phyloP scores from a whole-genome alignment of 2,329 filamentous ascomycete genomes.

The Ophiosphaerella narmari region DNA sequence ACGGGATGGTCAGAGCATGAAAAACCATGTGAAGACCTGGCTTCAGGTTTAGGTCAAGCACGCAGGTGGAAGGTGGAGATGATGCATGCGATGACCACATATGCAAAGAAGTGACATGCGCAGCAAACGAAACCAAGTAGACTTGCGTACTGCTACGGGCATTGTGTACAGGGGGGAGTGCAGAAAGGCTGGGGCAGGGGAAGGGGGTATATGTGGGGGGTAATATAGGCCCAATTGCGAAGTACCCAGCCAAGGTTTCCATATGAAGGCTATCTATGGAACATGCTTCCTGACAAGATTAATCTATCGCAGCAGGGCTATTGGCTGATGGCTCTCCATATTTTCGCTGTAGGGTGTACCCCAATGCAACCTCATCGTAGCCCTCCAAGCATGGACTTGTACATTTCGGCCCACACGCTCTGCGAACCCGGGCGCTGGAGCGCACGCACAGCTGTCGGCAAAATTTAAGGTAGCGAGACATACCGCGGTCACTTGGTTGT shows the following conservation, averaged over 20 bases:
- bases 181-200: constrained; percentile 15
- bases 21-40: constrained; percentile 4
- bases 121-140: constrained; percentile 5
- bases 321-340: constrained; percentile 9
- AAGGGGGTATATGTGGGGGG: constrained; percentile 35
- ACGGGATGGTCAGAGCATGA: constrained; percentile 10
- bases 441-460: constrained; percentile 16
- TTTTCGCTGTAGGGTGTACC: constrained; percentile 8
- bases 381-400: constrained; percentile 6
- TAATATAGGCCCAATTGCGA: constrained; percentile 20
- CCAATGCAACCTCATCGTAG: constrained; percentile 12
- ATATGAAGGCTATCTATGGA: constrained; percentile 23
- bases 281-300: constrained; percentile 15
- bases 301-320: constrained; percentile 15
- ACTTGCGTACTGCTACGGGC: constrained; percentile 9
- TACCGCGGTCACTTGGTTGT: not conserved
- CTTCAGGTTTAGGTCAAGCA: not conserved
- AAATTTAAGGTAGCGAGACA: constrained; percentile 8
- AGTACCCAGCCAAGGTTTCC: constrained; percentile 16
- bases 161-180: constrained; percentile 29
- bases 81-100: constrained; percentile 10
- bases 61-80: constrained; percentile 3
- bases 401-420: constrained; percentile 15
- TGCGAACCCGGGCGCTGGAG: constrained; percentile 23
- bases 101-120: not conserved